Base-by-base conservation (phyloP, 2,329 filamentous ascomycete genomes). In the Aspergillus alliaceus region DNA sequence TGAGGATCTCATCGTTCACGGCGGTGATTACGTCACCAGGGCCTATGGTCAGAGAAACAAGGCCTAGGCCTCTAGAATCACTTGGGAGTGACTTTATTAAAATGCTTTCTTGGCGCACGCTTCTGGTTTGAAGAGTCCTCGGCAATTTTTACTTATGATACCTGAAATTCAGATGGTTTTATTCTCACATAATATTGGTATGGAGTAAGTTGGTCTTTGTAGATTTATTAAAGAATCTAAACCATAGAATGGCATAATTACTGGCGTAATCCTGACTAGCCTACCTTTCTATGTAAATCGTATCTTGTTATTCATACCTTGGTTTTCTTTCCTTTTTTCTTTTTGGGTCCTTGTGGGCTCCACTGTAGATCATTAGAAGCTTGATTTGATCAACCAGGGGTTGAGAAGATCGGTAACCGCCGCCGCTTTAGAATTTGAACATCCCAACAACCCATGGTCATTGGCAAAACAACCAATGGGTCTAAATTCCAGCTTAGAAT, bases 21-120 rank as follows among this genome's bases (percentile, higher is more conserved):
- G 85, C 66, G 95, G 95, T 69, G 90, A 96, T 77, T 99, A 98
- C 75, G 93, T 91, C 65, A 98, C 95, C 73, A 95, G 90, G 86
- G 86, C 93, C 29, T 96, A 96, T 74, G 93, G 93, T 59, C 86
- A 95, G 84, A 82, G 89, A 59, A 73, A 74, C 64, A 70, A 74
- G 57, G 51, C 40, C 37, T 61, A 53, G 44, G 54, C 50, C 31
- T 42, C 35, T 18, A 5, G 20, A 25, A 52, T 57, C 31, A 25
- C 37, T 57, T 59, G 56, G 59, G 44, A 40, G 40, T 47, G 51
- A 59, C 58, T 61, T 54, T 51, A 37, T 56, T 54, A 53, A 42
- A 51, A 46, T 56, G 54, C 39, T 51, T 46, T 48, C 44, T 35
- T 47, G 55, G 58, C 61, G 57, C 46, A 57, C 57, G 49, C 56